phyloP scores from a whole-genome alignment of 805 yeast species.

The Saccharomyces paradoxus region DNA sequence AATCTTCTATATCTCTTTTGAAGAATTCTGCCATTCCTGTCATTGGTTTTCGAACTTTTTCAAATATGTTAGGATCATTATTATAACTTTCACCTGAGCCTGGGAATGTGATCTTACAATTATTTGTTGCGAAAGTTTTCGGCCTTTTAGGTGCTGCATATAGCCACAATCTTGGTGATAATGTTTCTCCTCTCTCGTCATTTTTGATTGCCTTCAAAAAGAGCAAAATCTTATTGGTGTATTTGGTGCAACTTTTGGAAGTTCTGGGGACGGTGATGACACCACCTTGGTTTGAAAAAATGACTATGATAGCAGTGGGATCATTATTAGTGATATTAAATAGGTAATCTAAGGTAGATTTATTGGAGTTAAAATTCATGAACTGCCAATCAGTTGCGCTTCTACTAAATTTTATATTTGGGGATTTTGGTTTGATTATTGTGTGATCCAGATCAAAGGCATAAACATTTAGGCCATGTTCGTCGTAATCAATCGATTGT shows the following conservation, averaged over 20 bases:
- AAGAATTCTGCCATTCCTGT: conserved; percentile 61
- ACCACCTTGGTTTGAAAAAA: conserved; percentile 84
- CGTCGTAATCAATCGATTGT: neutral
- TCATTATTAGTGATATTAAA: conserved; percentile 10
- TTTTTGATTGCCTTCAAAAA: conserved; percentile 29
- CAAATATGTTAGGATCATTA: conserved; percentile 12
- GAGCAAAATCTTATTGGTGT: conserved; percentile 35
- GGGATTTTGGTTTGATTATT: conserved; percentile 47
- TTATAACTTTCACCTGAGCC: neutral
- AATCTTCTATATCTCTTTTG: conserved; percentile 32
- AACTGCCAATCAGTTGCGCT: conserved; percentile 70
- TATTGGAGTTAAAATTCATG: conserved; percentile 33
- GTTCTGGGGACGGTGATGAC: conserved; percentile 23
- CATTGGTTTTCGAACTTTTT: conserved; percentile 59
- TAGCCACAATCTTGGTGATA: conserved; percentile 34
- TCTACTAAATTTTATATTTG: conserved; percentile 45
- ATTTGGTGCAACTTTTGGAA: conserved; percentile 31
- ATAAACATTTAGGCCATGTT: conserved; percentile 37
- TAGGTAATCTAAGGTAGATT: conserved; percentile 15
- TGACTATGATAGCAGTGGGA: conserved; percentile 40
- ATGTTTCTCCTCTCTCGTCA: conserved; percentile 19
- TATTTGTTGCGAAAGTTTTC: conserved; percentile 13
- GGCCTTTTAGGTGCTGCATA: conserved; percentile 61
- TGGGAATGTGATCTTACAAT: neutral
- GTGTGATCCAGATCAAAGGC: conserved; percentile 88